Percentiles rank a stretch among this genome's conserved stretches.
Conservation (phyloP, 148 eudicot species). For the Agrostemma githago region DNA sequence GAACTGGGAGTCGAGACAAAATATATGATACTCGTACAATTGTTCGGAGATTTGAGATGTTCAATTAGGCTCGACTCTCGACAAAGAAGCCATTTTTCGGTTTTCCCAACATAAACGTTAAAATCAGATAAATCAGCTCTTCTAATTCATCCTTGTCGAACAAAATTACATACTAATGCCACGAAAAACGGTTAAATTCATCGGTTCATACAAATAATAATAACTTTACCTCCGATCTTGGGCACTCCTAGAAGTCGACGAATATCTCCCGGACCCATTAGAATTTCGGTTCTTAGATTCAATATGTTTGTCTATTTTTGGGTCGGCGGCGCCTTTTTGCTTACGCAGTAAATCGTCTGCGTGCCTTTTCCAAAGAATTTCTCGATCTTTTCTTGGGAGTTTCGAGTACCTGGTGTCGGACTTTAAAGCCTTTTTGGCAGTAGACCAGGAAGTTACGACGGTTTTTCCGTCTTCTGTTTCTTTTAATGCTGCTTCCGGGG, state of each 20-base stretch:
- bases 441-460: slow-evolving; percentile 78
- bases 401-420: slow-evolving; percentile 61
- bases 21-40: too few relatives aligned
- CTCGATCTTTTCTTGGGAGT: slow-evolving; percentile 82
- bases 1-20: too few relatives aligned
- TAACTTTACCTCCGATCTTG: slow-evolving; percentile 39
- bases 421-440: slow-evolving; percentile 73
- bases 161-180: slow-evolving; percentile 1
- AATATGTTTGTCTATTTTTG: slow-evolving; percentile 43
- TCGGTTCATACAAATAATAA: not conserved
- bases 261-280: slow-evolving; percentile 39
- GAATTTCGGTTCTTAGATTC: slow-evolving; percentile 41
- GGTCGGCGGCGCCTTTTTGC: slow-evolving; percentile 39
- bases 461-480: slow-evolving; percentile 82
- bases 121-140: not conserved
- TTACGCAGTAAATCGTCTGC: slow-evolving; percentile 68
- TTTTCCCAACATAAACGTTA: not conserved
- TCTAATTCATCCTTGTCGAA: not conserved
- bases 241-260: slow-evolving; percentile 36
- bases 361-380: slow-evolving; percentile 79
- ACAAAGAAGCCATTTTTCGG: not conserved
- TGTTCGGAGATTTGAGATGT: not conserved
- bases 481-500: slow-evolving; percentile 50
- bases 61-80: not conserved
- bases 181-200: not conserved